Base-by-base conservation (phyloP, 2,329 filamentous ascomycete genomes). In the Fusarium subtropicale region DNA sequence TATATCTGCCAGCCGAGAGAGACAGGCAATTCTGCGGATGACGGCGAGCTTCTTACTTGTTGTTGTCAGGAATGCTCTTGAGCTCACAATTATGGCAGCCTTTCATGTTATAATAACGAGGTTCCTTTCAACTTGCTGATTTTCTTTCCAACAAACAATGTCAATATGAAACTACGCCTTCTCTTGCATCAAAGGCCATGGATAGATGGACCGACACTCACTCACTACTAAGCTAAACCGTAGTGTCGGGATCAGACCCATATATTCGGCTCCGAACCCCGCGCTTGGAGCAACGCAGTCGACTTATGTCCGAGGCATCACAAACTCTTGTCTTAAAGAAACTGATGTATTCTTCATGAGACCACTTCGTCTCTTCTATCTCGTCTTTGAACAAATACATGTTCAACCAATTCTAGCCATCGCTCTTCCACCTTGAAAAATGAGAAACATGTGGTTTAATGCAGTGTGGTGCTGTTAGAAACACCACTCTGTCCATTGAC, bases 381-480 rank as follows among this genome's bases (percentile, higher is more conserved):
- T 65, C 36, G 8, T 41, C 33, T 39, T 28, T 69, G 54, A 74
- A 61, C 46, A 69, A 57, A 58, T 59, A 56, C 48, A 55, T 60
- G 59, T 59, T 62, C 68, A 71, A 51, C 56, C 68, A 69, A 57
- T 71, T 74, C 71, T 74, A 74, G 69, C 71, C 71, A 52, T 61
- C 39, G 62, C 71, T 73, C 70, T 60, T 20, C 53, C 68, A 60
- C 62, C 58, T 64, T 30, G 31, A 60, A 67, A 67, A 64, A 66
- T 55, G 52, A 63, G 56, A 74, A 71, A 67, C 33, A 47, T 53
- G 46, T 53, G 44, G 33, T 51, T 16, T 22, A 48, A 22, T 50
- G 33, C 24, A 51, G 33, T 38, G 18, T 11, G n/a, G 10, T 51
- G 48, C 26, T 36, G 18, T 51, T 56, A 54, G 56, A 42, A 50